Conservation (phyloP, 2,329 filamentous ascomycete genomes). For the Colletotrichum gigasporum region DNA sequence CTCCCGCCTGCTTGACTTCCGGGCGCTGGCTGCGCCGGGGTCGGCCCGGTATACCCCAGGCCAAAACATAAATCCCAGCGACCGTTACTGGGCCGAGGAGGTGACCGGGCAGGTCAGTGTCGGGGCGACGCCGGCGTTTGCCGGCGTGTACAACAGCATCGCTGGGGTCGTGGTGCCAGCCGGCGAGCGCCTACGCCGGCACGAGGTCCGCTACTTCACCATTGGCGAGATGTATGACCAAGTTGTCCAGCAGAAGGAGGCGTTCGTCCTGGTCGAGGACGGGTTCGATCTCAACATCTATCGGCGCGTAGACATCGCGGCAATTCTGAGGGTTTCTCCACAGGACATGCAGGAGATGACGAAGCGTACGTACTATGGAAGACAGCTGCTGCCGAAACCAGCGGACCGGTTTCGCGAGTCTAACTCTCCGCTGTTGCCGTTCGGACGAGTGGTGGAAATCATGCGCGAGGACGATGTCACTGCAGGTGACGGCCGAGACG, state of each 20-base stretch:
- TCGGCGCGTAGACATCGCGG: not conserved
- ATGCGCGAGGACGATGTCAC: conserved; percentile 10
- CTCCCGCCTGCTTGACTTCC: not conserved
- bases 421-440: not conserved
- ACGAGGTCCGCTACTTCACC: conserved; percentile 6
- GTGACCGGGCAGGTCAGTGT: no score
- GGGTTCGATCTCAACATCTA: conserved; percentile 11
- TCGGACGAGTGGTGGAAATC: conserved; percentile 1
- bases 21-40: not conserved
- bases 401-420: not conserved
- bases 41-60: no score
- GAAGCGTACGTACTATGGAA: not conserved
- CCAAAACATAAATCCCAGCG: no score
- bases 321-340: no score
- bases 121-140: no score
- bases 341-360: not conserved
- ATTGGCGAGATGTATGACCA: conserved; percentile 18
- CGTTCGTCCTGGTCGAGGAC: not conserved
- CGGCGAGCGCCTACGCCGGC: not conserved
- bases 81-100: not conserved
- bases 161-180: not conserved
- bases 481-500: conserved; percentile 1
- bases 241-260: not conserved
- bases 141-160: not conserved
- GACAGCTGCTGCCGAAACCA: not conserved